Base-by-base conservation (phyloP, 768 basidiomycete species). In the Leucocoprinus sp. region DNA sequence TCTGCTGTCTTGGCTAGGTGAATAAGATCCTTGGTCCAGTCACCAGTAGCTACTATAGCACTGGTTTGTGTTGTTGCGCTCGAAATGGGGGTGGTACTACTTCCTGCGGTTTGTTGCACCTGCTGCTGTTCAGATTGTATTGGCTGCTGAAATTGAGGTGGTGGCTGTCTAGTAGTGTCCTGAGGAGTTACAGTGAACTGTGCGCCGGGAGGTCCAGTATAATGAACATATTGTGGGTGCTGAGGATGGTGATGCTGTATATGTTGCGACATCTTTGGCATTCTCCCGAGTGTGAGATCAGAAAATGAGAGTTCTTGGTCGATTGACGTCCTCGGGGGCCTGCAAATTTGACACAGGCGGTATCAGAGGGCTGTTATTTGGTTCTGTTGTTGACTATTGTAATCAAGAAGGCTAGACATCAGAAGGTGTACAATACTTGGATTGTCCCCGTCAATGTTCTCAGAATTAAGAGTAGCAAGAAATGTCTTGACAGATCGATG, bases 1-100 rank as follows among this genome's bases (percentile, higher is more conserved):
- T 91, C 88, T 7, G 88, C 88, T 1, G 84, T 87, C 66, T 86
- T 90, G 5, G 88, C 88, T 8, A 91, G 72, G 42, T 90, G 84
- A 24, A 91, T 82, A 34, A 91, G 72, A 62, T 88, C 84, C 54
- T 82, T 84, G 21, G 85, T 88, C 88, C 88, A 91, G 61, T 90
- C 86, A 7, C 86, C 88, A 15, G 78, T 81, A 3, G 88, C 85
- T 39, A 91, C 72, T 41, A 88, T 63, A n/a, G 82, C 78, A 11
- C 41, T 45, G 12, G 35, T 24, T 22, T 22, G 35, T 47, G 39
- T 15, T 45, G 42, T 21, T 34, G 53, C 7, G 8, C 34, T 17
- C 14, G 37, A 9, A 26, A 40, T 42, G 17, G 56, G 41, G 33
- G 62, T 51, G 45, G 58, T 48, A 43, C 60, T 52, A 52, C 60